Evolutionary conservation across 495 filamentous ascomycete species (phyloP).

Genomic region (Lepraria neglecta): DNA sequence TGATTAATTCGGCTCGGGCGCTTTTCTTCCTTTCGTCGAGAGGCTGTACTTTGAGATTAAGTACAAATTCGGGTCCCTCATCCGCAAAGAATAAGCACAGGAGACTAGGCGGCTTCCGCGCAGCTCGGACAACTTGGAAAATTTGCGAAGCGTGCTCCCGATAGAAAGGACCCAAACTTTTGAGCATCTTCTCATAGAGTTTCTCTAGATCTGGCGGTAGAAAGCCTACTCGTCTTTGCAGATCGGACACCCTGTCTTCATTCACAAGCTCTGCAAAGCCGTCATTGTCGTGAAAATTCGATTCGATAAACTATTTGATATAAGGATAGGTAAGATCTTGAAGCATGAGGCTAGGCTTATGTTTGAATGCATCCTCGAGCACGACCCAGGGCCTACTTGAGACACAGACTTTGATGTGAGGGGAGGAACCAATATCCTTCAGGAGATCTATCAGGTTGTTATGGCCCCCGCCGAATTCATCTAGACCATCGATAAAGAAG

Average conservation of each 20-base stretch:
- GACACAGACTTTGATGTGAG: slow-evolving; percentile 42
- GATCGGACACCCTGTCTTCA: slow-evolving; percentile 20
- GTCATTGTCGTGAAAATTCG: background rate
- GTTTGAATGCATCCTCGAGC: slow-evolving; percentile 33
- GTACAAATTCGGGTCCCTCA: slow-evolving; percentile 22
- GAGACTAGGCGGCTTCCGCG: slow-evolving; percentile 8
- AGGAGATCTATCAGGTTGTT: slow-evolving; percentile 26
- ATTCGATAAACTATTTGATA: slow-evolving; percentile 38
- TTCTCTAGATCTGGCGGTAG: slow-evolving; percentile 21
- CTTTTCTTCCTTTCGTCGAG: background rate
- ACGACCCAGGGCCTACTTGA: slow-evolving; percentile 46
- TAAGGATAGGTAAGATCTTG: slow-evolving; percentile 33
- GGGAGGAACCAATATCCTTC: slow-evolving; percentile 13
- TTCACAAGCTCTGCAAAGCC: background rate
- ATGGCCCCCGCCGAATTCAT: slow-evolving; percentile 34
- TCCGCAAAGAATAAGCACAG: slow-evolving; percentile 29
- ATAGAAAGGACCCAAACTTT: slow-evolving; percentile 28
- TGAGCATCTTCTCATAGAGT: slow-evolving; percentile 27
- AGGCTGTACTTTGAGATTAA: background rate
- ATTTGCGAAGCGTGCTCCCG: slow-evolving; percentile 27
- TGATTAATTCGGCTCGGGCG: background rate
- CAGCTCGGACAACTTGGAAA: slow-evolving; percentile 25
- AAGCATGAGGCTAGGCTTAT: slow-evolving; percentile 28
- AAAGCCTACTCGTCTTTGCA: slow-evolving; percentile 19
- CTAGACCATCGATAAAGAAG: slow-evolving; percentile 47